Conservation (phyloP, 371 early-diverging fungal genomes). For the Haplosporangium sp. region DNA sequence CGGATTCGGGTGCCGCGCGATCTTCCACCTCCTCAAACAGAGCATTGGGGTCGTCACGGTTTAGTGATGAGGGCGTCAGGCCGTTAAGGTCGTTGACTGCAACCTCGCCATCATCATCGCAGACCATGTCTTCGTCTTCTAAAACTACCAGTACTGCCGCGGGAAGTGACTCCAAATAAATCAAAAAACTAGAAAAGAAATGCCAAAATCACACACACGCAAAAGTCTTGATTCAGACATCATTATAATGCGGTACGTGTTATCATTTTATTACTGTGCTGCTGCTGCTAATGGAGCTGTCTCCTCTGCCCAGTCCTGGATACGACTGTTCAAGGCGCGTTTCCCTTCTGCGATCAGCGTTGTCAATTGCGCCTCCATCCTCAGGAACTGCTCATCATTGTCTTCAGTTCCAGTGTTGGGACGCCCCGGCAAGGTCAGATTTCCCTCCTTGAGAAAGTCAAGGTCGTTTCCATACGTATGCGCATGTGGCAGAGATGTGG, state of each 20-base stretch:
- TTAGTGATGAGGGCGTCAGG: not conserved
- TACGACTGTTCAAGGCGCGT: slow-evolving; percentile 44
- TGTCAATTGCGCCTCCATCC: slow-evolving; percentile 51
- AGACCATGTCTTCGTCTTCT: too few species aligned
- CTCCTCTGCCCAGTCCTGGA: slow-evolving; percentile 21
- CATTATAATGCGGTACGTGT: too few species aligned
- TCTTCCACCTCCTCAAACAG: not conserved
- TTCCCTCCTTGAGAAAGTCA: slow-evolving; percentile 3
- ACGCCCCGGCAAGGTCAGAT: slow-evolving; percentile 10
- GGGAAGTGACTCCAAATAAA: too few species aligned
- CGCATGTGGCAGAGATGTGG: slow-evolving; percentile 40
- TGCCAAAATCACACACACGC: too few species aligned
- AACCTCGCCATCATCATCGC: not conserved
- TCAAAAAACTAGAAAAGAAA: too few species aligned
- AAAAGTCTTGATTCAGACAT: too few species aligned
- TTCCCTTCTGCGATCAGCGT: slow-evolving; percentile 52
- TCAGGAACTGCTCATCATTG: slow-evolving; percentile 45
- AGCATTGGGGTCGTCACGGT: not conserved
- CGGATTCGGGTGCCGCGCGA: not conserved
- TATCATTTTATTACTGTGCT: too few species aligned
- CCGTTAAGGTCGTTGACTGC: not conserved
- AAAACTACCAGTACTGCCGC: too few species aligned
- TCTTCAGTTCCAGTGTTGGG: slow-evolving; percentile 50
- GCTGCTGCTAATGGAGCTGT: too few species aligned
- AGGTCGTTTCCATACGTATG: slow-evolving; percentile 13